Evolutionary conservation across 257 asterid genomes (phyloP), one percentile per base, ranked within the genome.

Genomic region (Rubia yunnanensis): DNA sequence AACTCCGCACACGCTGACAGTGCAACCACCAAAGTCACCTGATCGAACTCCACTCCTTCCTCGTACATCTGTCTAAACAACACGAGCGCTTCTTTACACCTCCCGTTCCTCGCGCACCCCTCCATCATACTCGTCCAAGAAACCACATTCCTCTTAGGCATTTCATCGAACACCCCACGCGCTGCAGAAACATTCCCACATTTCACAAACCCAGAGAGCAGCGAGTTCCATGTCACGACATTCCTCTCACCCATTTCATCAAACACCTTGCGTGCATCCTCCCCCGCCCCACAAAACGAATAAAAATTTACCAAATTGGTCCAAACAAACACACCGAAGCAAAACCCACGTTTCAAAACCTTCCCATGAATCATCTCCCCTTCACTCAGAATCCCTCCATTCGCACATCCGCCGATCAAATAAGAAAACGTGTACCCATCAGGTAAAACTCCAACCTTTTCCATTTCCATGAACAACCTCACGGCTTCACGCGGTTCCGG

Each of bases 91-190:
- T 84, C 83, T 67, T 80, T 80, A 67, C 82, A 78, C 70, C 85
- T 82, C 76, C 94, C 88, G 7, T 81, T 82, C 52, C 72, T 80
- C 5, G 80, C 78, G n/a, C 79, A 84, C 17, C 98, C 95, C 6
- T 79, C 80, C 41, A 92, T 87, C 95, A 85, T 78, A 10, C 85
- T 82, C n/a, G 95, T 92, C 98, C 96, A 92, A 1, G 98, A 85
- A 32, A 92, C 85, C 2, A 80, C 79, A 72, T 76, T 89, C 75
- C 78, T 92, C 80, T 55, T 80, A 0, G 95, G 95, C 79, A 92
- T 89, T 54, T 74, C 84, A 10, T 72, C 63, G 1, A 92, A 92
- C 46, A 82, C 65, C 22, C 63, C 53, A 13, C 63, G 18, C 0
- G 91, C 95, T 35, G 74, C 83, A 41, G 73, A 83, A 41, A 84